Evolutionary conservation across 768 basidiomycete genomes (phyloP), one percentile per base, ranked within the genome.

Genomic region (Trametes maxima): DNA sequence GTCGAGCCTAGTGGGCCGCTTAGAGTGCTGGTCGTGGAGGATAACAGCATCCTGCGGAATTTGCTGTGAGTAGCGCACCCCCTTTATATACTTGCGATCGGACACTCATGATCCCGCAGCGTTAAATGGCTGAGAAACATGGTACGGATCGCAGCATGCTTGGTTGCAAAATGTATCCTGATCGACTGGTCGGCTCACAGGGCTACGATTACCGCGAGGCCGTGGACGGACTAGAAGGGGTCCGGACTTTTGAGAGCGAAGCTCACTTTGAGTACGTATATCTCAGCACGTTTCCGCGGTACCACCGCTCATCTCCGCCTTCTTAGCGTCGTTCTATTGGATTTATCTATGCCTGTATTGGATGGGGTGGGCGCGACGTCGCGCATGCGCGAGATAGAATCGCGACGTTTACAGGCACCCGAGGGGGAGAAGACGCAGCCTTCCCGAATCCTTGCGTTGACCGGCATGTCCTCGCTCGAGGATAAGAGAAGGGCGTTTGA

Each of bases 301-400:
- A 47, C 48, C 54, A 47, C 58, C 52, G 43, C 14, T 53, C 40
- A 42, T 52, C 7, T 42, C 42, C 49, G 40, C 48, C 21, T 50
- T 49, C 28, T 8, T 67, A 95, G 94, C 63, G 85, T 94, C 36
- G 88, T 95, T 37, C 80, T 95, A 14, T 77, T 97, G 60, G 95
- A 97, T 73, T 76, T 97, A 57, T 94, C 92, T 1, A 97, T 97
- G 95, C 95, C 94, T 0, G 74, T 92, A n/a, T 83, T 97, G 57
- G 93, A 97, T 71, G 95, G 93, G 22, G 82, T 95, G 53, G 87
- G 88, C 17, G 95, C 95, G 7, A 94, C 94, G 0, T 77, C 80
- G 8, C 86, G 89, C 70, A 95, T 98, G 60, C 89, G 94, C 22
- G 78, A 82, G 56, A 81, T 94, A 39, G 94, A 96, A 72, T 76